Conservation (phyloP, 495 filamentous ascomycete species). For the Podospora sp. region DNA sequence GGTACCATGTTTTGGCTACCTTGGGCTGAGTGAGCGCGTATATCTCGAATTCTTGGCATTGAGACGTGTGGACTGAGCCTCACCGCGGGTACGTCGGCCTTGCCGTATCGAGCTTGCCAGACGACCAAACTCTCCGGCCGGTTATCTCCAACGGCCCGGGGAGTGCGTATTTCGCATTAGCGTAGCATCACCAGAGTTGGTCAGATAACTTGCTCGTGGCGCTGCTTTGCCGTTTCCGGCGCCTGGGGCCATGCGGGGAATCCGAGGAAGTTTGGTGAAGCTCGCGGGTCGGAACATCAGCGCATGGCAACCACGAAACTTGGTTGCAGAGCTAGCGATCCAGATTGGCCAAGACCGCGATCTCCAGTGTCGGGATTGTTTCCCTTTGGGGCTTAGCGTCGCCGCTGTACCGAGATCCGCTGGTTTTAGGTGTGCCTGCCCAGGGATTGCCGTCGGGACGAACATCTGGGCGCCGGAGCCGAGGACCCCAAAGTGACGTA, state of each 20-base stretch:
- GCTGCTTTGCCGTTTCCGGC: neutral
- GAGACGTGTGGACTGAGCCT: neutral
- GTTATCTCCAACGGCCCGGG: neutral
- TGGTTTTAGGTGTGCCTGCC: neutral
- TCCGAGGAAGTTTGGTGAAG: neutral
- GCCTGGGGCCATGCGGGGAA: neutral
- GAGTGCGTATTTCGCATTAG: neutral
- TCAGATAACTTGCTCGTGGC: neutral
- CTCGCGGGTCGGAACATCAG: neutral
- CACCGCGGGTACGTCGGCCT: neutral
- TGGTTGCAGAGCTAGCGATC: neutral
- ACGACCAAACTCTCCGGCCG: neutral
- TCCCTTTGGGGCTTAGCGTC: neutral
- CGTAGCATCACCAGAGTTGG: neutral
- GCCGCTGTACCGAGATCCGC: neutral
- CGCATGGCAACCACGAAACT: neutral
- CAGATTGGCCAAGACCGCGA: neutral
- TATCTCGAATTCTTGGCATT: neutral
- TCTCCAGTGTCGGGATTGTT: neutral
- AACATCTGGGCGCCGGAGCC: conserved; percentile 14
- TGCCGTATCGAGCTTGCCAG: neutral
- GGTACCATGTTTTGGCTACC: neutral
- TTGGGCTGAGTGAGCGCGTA: conserved; percentile 9
- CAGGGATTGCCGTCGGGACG: neutral
- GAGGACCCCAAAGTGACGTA: conserved; percentile 6